phyloP scores from a whole-genome alignment of 2,329 filamentous ascomycete species.

The Dothideomycetes sp. region DNA sequence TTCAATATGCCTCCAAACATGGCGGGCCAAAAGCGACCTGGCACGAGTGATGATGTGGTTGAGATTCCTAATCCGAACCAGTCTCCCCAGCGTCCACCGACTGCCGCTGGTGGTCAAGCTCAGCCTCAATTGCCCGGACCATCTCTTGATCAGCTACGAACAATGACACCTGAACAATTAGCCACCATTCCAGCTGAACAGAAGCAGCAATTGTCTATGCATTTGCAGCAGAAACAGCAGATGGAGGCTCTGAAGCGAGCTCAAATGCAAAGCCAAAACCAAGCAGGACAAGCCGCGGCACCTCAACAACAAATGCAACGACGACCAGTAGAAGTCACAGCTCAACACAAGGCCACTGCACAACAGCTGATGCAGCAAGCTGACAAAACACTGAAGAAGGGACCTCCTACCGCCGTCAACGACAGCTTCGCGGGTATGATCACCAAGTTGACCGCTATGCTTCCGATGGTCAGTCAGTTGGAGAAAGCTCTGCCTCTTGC shows the following conservation, averaged over 20 bases:
- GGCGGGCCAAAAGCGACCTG: conserved; percentile 23
- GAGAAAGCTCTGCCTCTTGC: conserved; percentile 13
- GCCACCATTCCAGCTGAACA: conserved; percentile 14
- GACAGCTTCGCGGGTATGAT: conserved; percentile 12
- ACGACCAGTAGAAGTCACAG: conserved; percentile 10
- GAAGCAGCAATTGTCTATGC: conserved; percentile 10
- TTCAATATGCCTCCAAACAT: conserved; percentile 10
- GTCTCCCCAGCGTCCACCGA: conserved; percentile 4
- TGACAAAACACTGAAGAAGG: conserved; percentile 2
- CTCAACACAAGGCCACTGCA: not conserved
- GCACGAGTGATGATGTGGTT: conserved; percentile 28
- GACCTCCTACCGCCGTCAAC: conserved; percentile 16
- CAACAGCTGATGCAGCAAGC: not conserved
- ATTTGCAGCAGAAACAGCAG: conserved; percentile 15
- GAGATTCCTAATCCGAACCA: conserved; percentile 25
- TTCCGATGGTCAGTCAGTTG: conserved; percentile 14
- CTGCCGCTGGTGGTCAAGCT: conserved; percentile 8
- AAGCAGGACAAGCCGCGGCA: conserved; percentile 1
- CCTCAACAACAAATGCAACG: conserved; percentile 1
- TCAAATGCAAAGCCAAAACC: conserved; percentile 11
- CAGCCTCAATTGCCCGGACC: conserved; percentile 10
- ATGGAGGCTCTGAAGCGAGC: conserved; percentile 17
- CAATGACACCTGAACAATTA: conserved; percentile 15
- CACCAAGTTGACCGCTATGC: conserved; percentile 16
- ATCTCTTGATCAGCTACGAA: conserved; percentile 5